Evolutionary conservation across 2,329 filamentous ascomycete species (phyloP).

Genomic region (Bimuria novae-zelandiae): DNA sequence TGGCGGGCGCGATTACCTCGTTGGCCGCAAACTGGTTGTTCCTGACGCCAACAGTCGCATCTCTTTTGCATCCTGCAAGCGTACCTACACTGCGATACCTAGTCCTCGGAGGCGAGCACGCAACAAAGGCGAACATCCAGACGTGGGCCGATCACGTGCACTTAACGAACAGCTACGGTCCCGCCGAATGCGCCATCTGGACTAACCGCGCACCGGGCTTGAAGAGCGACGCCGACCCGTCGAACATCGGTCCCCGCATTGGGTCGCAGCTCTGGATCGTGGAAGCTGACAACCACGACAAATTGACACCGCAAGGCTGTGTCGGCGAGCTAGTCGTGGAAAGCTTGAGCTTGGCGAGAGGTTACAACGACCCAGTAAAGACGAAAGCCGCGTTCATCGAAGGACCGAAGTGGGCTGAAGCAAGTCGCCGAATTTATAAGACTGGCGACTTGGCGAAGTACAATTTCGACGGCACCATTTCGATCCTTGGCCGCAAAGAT

Average conservation of each 20-base stretch:
- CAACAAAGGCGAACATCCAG: slow-evolving; percentile 16
- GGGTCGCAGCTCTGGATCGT: slow-evolving; percentile 25
- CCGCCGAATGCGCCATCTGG: slow-evolving; percentile 9
- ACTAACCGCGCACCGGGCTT: background rate
- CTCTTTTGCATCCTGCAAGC: slow-evolving; percentile 47
- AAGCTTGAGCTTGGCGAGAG: slow-evolving; percentile 19
- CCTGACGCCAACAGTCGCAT: slow-evolving; percentile 61
- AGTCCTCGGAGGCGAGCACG: slow-evolving; percentile 48
- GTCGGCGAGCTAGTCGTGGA: slow-evolving; percentile 29
- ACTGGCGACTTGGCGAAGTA: slow-evolving; percentile 17
- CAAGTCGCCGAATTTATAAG: slow-evolving; percentile 9
- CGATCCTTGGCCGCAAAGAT: slow-evolving; percentile 8
- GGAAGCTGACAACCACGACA: slow-evolving; percentile 16
- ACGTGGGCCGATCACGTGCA: slow-evolving; percentile 15
- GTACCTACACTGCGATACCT: slow-evolving; percentile 50
- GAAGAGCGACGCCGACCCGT: slow-evolving; percentile 10
- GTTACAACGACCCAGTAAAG: slow-evolving; percentile 23
- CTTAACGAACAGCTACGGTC: slow-evolving; percentile 20
- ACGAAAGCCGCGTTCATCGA: slow-evolving; percentile 36
- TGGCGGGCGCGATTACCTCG: slow-evolving; percentile 45
- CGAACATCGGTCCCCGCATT: slow-evolving; percentile 47
- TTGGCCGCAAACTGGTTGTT: slow-evolving; percentile 31
- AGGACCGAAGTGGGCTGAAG: background rate
- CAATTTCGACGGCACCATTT: slow-evolving; percentile 11
- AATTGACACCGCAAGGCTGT: slow-evolving; percentile 17